Conservation (phyloP, 441 rosid genomes). For the Pelargonium myrrhifolium region DNA sequence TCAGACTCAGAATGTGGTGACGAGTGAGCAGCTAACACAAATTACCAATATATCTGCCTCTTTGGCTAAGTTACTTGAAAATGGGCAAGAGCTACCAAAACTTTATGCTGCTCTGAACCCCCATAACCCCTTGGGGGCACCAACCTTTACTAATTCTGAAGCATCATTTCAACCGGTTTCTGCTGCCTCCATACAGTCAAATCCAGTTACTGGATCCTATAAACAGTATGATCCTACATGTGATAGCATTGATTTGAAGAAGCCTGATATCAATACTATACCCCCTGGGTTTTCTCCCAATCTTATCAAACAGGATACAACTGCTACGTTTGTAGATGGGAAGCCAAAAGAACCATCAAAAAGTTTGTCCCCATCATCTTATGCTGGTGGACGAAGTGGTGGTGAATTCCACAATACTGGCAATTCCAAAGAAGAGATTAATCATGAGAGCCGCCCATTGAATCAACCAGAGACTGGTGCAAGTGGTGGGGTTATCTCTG, state of each 20-base stretch:
- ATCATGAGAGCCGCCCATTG: slow-evolving; percentile 19
- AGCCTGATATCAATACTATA: slow-evolving; percentile 17
- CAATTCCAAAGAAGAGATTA: slow-evolving; percentile 22
- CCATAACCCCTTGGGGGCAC: slow-evolving; percentile 30
- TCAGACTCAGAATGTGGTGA: slow-evolving; percentile 37
- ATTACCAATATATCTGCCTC: slow-evolving; percentile 66
- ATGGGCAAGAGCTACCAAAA: slow-evolving; percentile 69
- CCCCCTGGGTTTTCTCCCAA: slow-evolving; percentile 20
- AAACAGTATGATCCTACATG: slow-evolving; percentile 43
- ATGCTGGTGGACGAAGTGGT: slow-evolving; percentile 25
- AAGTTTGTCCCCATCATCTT: slow-evolving; percentile 27
- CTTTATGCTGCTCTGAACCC: slow-evolving; percentile 47
- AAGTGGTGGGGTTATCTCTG: slow-evolving; percentile 25
- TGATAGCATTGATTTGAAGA: slow-evolving; percentile 40
- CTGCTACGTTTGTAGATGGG: slow-evolving; percentile 18
- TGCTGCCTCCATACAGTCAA: slow-evolving; percentile 24
- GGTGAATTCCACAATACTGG: slow-evolving; percentile 17
- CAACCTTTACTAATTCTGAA: slow-evolving; percentile 30
- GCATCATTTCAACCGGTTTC: slow-evolving; percentile 30
- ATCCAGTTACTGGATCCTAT: slow-evolving; percentile 27
- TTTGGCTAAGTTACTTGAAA: slow-evolving; percentile 68
- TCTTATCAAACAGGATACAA: slow-evolving; percentile 22
- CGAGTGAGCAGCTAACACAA: slow-evolving; percentile 49
- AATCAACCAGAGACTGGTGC: slow-evolving; percentile 30
- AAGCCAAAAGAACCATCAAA: slow-evolving; percentile 23